A percentile compares a stretch with the other conserved stretches of the same genome.
These are phyloP conservation scores for Thyridium curvatum DNA, from an alignment of 2,329 filamentous ascomycete genomes.

Conservation along the genomic window DNA sequence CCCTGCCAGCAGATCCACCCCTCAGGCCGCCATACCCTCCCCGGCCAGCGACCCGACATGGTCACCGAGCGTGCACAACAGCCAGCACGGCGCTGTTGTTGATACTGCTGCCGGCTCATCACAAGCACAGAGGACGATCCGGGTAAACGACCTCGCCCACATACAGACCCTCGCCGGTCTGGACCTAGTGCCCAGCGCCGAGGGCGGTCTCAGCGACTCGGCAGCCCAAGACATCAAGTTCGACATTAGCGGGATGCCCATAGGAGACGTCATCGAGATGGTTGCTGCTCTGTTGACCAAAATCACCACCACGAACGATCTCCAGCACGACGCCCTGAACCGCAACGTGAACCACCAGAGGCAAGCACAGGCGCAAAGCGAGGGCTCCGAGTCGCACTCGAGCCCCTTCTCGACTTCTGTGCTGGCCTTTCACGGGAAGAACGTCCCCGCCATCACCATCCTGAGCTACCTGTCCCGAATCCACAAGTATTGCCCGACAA, in stretches of 20 bases:
- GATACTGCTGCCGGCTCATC: too few species aligned
- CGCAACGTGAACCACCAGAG: slow-evolving; percentile 57
- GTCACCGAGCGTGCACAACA: slow-evolving; percentile 2
- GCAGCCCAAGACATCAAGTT: slow-evolving; percentile 60
- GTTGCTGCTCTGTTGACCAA: slow-evolving; percentile 93
- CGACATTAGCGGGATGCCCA: slow-evolving; percentile 96
- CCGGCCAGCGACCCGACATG: slow-evolving; percentile 22
- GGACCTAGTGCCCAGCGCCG: slow-evolving; percentile 54
- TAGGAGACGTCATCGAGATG: slow-evolving; percentile 97
- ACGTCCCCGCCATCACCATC: slow-evolving; percentile 94
- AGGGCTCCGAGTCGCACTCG: slow-evolving; percentile 51
- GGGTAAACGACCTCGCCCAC: slow-evolving; percentile 82
- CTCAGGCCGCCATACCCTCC: slow-evolving; percentile 20
- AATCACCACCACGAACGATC: slow-evolving; percentile 93
- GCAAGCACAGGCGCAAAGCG: slow-evolving; percentile 37
- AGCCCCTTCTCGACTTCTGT: slow-evolving; percentile 59
- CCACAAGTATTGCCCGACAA: slow-evolving; percentile 98
- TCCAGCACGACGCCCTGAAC: slow-evolving; percentile 87
- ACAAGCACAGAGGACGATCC: slow-evolving; percentile 50
- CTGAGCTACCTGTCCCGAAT: slow-evolving; percentile 92
- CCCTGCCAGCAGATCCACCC: too few species aligned
- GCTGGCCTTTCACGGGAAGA: slow-evolving; percentile 95
- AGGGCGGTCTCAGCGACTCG: slow-evolving; percentile 44
- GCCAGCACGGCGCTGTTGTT: neutral
- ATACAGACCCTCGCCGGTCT: slow-evolving; percentile 83